Base-by-base conservation (phyloP, 805 yeast species). In the Brettanomyces naardenensis region DNA sequence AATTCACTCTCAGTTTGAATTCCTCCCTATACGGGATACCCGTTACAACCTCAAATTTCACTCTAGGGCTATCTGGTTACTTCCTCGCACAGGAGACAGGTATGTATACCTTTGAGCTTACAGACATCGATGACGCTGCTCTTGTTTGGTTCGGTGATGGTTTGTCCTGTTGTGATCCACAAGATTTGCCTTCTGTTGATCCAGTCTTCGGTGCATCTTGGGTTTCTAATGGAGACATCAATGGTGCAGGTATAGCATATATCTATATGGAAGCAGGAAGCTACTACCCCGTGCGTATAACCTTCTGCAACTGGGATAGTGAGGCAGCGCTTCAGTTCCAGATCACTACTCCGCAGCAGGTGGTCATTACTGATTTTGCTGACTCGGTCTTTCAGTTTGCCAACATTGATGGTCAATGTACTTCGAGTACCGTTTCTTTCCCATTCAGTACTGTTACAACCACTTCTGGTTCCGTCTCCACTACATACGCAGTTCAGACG, bases 91-190 rank as follows among this genome's bases (percentile, higher is more conserved):
- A 44, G 5, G 43, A 38, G 15, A 43, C 56, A 15, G 67, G 66
- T 41, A 35, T 46, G 6, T 62, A 56, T 34, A 38, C 44, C 0
- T 46, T 61, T 32, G 27, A 36, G 11, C 39, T 59, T 14, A 26
- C 31, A 5, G 28, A 30, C 7, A 50, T 53, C 20, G 66, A 61
- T 49, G 66, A 62, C 44, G 45, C 50, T 17, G 59, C 48, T 18
- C 53, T 53, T 45, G 58, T 65, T 32, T 51, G 47, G 33, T 42
- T 56, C 37, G 63, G 62, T 31, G 54, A 54, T 9, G 52, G 47
- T 38, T 54, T 64, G 19, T 52, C 52, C 21, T 67, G 73, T 46
- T 57, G 67, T 47, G 15, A 25, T 4, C 13, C 27, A 10, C 15
- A 26, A 5, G 39, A 35, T 14, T 20, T 30, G 6, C 13, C 20